Evolutionary conservation across 2,329 filamentous ascomycete genomes (phyloP).

Genomic region (Coniochaeta ligniaria): DNA sequence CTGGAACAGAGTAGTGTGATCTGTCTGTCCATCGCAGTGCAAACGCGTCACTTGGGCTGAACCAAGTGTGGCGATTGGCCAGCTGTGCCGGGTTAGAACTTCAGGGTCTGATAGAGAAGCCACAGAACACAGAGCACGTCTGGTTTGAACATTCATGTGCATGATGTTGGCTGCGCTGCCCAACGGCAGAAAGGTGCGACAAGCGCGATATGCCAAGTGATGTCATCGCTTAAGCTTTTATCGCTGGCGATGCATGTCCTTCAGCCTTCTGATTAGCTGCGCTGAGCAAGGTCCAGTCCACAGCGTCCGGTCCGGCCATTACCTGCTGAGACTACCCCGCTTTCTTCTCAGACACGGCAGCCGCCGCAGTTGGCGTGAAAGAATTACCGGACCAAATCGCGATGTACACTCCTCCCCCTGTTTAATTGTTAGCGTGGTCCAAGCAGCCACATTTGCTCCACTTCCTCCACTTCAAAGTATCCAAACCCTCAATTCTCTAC

Average conservation of each 20-base stretch:
- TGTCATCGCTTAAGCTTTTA: slow-evolving; percentile 1
- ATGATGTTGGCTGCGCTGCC: neutral
- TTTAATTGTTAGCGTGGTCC: no score
- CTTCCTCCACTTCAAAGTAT: no score
- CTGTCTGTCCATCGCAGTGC: neutral
- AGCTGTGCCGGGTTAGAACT: neutral
- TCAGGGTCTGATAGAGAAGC: neutral
- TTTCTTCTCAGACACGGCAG: neutral
- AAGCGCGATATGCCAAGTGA: neutral
- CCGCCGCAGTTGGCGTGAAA: neutral
- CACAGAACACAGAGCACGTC: neutral
- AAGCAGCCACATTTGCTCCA: no score
- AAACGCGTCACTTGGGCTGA: neutral
- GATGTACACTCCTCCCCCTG: no score
- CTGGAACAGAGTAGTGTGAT: neutral
- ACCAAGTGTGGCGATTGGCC: neutral
- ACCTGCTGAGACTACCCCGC: neutral
- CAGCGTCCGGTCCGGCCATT: neutral
- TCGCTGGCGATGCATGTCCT: neutral
- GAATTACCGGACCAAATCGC: neutral
- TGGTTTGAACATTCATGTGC: neutral
- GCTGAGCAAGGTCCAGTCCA: neutral
- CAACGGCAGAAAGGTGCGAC: neutral
- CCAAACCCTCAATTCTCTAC: no score
- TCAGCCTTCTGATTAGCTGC: slow-evolving; percentile 1